Evolutionary conservation across 352 stramenopile species (phyloP), one percentile per base, ranked within the genome.

Genomic region (Achlya hypogyna): DNA sequence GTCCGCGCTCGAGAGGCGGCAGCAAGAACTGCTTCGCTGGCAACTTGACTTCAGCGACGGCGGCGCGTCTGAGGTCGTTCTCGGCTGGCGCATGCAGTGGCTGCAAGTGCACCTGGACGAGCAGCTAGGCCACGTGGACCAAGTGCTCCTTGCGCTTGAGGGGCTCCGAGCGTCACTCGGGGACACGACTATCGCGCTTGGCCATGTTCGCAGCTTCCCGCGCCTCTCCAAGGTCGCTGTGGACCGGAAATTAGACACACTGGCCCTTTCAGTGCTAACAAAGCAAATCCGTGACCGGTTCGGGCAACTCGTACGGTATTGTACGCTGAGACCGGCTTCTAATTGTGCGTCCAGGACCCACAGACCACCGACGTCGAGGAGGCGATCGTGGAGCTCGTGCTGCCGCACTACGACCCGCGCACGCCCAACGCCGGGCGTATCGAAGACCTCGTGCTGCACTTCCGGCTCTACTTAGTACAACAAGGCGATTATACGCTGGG

Each of bases 361-460:
- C 14, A 16, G 28, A 51, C 22, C 5, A 56, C 25, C 2, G 20
- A 12, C 2, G 49, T 56, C 2, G 35, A 53, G 9, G 8, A 22
- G 25, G 18, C 56, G 32, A 67, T 67, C 29, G 47, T 58, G 8
- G 42, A 67, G 9, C 23, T 67, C 10, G 22, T 67, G 2, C 32
- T 67, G 51, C 60, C 60, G 16, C 42, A 67, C n/a, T 67, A 67
- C 31, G 60, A 67, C 51, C 47, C 51, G 32, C n/a, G 20, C 12
- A 16, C 40, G 10, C 22, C 32, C 22, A 27, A 58, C 16, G 60
- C 28, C 31, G 42, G 60, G n/a, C 60, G 49, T 27, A 47, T 67
- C 20, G 43, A 58, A n/a, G 60, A 67, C 10, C 35, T 67, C 12
- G 51, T 67, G 18, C 12, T 38, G 20, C 28, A 67, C 10, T 56